These are phyloP conservation scores for Wallacemonas sp. DNA, from an alignment of 208 protist genomes.

Conservation along the genomic window DNA sequence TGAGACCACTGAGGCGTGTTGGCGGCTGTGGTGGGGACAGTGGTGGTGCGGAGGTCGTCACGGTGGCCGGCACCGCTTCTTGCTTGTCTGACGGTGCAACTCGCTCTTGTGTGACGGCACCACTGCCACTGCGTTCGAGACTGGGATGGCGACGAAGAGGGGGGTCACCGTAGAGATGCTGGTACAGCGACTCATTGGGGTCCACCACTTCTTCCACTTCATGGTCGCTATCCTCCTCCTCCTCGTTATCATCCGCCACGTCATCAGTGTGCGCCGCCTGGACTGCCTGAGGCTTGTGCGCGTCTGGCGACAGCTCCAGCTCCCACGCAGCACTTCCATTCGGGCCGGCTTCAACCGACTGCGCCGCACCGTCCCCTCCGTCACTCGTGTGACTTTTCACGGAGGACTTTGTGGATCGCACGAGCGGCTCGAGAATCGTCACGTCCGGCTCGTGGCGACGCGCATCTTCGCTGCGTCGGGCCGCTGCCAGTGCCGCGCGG, in stretches of 20 bases:
- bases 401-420: background rate
- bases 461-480: constrained; percentile 6
- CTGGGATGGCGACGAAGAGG: background rate
- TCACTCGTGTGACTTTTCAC: background rate
- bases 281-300: background rate
- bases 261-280: background rate
- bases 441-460: background rate
- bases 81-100: background rate
- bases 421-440: constrained; percentile 11
- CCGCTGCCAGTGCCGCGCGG: background rate
- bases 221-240: background rate
- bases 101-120: background rate
- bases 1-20: background rate
- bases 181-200: background rate
- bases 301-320: constrained; percentile 8
- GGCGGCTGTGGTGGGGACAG: background rate
- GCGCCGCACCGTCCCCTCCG: background rate
- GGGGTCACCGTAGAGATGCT: background rate
- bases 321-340: background rate
- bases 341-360: background rate
- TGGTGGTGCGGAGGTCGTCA: too few species aligned
- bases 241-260: background rate
- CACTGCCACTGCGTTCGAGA: background rate
- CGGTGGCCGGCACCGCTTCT: background rate
- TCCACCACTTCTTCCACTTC: background rate